Evolutionary conservation across 1,284 basidiomycete genomes (phyloP), one percentile per base, ranked within the genome.

Genomic region (Limonomyces culmigenus): DNA sequence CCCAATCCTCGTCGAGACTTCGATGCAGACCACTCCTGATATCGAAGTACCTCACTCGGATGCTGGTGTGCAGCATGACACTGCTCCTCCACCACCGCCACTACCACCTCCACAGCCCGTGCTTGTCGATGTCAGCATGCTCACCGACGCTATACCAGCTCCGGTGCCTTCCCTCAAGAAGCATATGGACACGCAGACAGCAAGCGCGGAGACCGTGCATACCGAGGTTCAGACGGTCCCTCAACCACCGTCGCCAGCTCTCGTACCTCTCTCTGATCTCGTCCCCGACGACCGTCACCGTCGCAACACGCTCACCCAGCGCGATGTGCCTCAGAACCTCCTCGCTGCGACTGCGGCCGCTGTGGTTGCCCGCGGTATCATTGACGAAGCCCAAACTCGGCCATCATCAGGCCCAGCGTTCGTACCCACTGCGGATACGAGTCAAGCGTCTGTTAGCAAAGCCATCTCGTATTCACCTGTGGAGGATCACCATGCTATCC

Each of bases 1-100:
- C n/a, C n/a, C n/a, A n/a, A n/a, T n/a, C n/a, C n/a, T n/a, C n/a
- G n/a, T n/a, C n/a, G 64, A 73, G 10, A 56, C 54, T 38, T 60
- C 62, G 8, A 57, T 65, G 41, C 72, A 76, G 47, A 74, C 68
- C 2, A 62, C 65, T 23, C 54, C 52, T n/a, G 56, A 52, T 38
- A 45, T 47, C 19, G 46, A 47, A 19, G 39, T 44, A 5, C 39
- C 33, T 19, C 45, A 41, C 43, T 38, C 50, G 3, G 63, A 68
- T 33, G 54, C 49, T 27, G 62, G 57, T 20, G 51, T 64, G 18
- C 69, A 69, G 41, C 55, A 67, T 40, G 15, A 50, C 47, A 16
- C 8, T 6, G 11, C 32, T 17, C 17, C 27, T 11, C 35, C 35
- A 5, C 11, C 30, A 8, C 30, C 30, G 8, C 8, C 11, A 8